Conservation (phyloP, 345 rosid genomes). For the Murraya koenigii region DNA sequence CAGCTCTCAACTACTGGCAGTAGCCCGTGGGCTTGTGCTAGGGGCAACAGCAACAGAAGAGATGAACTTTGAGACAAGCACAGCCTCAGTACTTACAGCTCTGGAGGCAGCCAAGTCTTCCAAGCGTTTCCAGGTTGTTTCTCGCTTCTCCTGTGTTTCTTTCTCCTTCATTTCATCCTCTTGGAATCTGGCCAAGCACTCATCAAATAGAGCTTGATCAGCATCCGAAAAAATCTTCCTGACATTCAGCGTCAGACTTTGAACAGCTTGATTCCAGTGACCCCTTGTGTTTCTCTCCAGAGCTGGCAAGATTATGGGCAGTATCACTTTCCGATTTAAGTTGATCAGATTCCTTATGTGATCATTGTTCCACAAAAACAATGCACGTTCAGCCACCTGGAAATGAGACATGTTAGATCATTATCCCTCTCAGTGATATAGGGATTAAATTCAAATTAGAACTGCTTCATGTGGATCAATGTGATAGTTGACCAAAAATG, state of each 20-base stretch:
- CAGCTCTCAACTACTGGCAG: slow-evolving; percentile 36
- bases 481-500: neutral
- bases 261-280: slow-evolving; percentile 71
- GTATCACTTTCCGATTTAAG: slow-evolving; percentile 43
- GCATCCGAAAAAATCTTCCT: slow-evolving; percentile 54
- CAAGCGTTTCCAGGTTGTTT: slow-evolving; percentile 58
- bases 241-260: slow-evolving; percentile 55
- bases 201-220: slow-evolving; percentile 61
- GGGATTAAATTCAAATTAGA: neutral
- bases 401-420: slow-evolving; percentile 2
- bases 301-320: slow-evolving; percentile 61
- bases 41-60: slow-evolving; percentile 46
- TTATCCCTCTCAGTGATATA: neutral
- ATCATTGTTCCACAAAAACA: slow-evolving; percentile 64
- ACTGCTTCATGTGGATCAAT: neutral
- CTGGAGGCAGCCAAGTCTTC: slow-evolving; percentile 67
- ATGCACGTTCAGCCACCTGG: slow-evolving; percentile 65
- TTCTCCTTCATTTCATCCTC: slow-evolving; percentile 51
- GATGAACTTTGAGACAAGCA: slow-evolving; percentile 45
- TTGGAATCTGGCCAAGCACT: slow-evolving; percentile 55
- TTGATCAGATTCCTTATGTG: slow-evolving; percentile 52
- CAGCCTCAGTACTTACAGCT: slow-evolving; percentile 53
- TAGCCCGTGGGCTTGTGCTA: slow-evolving; percentile 36
- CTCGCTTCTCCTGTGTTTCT: slow-evolving; percentile 46
- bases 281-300: slow-evolving; percentile 48